A percentile compares a stretch with the other conserved stretches of the same genome.
Conservation (phyloP, 257 asterid genomes). For the Solanum ossicruentum region DNA sequence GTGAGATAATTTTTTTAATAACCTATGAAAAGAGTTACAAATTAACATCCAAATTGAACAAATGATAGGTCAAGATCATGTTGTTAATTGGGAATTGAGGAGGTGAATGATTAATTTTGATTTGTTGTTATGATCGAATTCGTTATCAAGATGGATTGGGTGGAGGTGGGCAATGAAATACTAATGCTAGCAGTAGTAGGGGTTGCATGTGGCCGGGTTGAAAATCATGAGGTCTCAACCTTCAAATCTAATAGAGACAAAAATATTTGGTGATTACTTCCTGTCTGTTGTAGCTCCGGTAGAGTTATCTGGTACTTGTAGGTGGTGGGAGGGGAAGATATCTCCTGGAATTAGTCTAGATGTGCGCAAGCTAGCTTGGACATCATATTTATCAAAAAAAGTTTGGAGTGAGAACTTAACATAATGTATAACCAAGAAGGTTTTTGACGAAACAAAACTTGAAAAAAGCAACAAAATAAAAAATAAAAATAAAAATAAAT, state of each 20-base stretch:
- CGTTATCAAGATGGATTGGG: background rate
- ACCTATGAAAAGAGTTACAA: background rate
- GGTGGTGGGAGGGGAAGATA: too few relatives aligned
- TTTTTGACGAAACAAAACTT: background rate
- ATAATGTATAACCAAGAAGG: background rate
- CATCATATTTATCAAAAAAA: background rate
- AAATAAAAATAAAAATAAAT: too few relatives aligned
- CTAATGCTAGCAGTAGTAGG: background rate
- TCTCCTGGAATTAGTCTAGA: background rate
- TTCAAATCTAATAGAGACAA: too few relatives aligned
- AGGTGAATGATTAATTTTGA: background rate
- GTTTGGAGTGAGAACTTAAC: background rate
- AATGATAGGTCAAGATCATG: background rate
- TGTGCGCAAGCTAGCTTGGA: fast-evolving
- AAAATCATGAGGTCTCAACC: background rate
- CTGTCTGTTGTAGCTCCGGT: too few relatives aligned
- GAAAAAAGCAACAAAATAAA: background rate
- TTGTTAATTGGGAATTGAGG: background rate
- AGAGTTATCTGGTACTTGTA: too few relatives aligned
- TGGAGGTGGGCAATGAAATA: background rate
- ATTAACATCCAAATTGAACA: background rate
- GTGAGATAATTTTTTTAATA: background rate
- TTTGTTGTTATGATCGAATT: background rate
- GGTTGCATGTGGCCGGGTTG: background rate
- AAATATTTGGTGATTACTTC: too few relatives aligned